Base-by-base conservation (phyloP, 768 basidiomycete genomes). In the Rhizopogon salebrosus region DNA sequence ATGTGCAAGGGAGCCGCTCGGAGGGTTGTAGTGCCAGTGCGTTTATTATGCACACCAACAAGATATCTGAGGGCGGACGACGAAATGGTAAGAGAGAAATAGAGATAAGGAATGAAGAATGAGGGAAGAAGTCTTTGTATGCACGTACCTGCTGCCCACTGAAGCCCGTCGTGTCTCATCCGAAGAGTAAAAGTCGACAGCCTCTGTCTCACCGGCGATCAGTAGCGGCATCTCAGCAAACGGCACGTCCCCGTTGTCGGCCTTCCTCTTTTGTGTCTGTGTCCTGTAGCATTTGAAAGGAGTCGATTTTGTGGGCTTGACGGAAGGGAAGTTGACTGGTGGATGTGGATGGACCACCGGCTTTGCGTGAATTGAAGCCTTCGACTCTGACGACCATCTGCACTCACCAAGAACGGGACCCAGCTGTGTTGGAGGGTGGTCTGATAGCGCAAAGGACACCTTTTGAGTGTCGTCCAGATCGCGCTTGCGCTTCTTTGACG, bases 141-240 rank as follows among this genome's bases (percentile, higher is more conserved):
- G 46, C 41, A 71, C 84, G 60, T 62, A 92, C 91, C 80, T 82
- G 72, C 87, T 92, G 24, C 85, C 84, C 48, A 74, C 67, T 41
- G 81, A 72, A 27, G 79, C 77, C 4, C 72, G 65, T 59, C 74
- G 65, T 48, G 65, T 75, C 60, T 83, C 80, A 23, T 80, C 76
- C 24, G 81, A 75, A 51, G 89, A 84, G 58, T 83, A 81, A 70
- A 88, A 92, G 64, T 97, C 92, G 42, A 97, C 81, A 18, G 80
- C 75, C 26, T 84, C 76, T n/a, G 89, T 89, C 72, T 95, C 93
- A 4, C 88, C 95, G 0, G 83, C 89, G 22, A 95, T 74, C 13
- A 90, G 62, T 45, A 48, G 60, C 34, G 39, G 63, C 57, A 57
- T 70, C 18, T 63, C 60, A 13, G 62, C 65, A 43, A 77, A 77